Base-by-base conservation (phyloP, 2,329 filamentous ascomycete species). In the Volutella citrinella region DNA sequence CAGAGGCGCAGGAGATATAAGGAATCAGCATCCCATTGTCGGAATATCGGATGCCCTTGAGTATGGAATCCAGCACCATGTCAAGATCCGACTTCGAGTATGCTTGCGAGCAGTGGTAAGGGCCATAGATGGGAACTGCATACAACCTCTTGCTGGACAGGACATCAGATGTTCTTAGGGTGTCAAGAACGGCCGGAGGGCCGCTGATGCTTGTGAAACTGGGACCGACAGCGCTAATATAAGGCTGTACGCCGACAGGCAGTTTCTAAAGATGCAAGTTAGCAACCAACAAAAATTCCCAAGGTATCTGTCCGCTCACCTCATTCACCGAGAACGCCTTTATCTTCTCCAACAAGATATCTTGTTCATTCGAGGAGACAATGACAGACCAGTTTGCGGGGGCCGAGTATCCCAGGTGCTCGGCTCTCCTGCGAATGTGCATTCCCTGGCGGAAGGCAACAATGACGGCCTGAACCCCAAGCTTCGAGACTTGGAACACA, bases 191-290 rank as follows among this genome's bases (percentile, higher is more conserved):
- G 4, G 13, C 16, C 7, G 53, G 53, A 2, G 46, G 45, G 1
- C 52, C 53, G 15, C 52, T 55, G 18, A 56, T 31, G 6, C 51
- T 54, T 12, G 44, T 17, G 27, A 36, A 40, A 11, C 33, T 44
- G 8, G 43, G 49, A 6, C 44, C 40, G 9, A 40, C 40, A 1
- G 53, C 52, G n/a, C 51, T 55, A 23, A 55, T 47, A 30, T 51
- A 56, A 1, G 45, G 45, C 6, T 26, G 16, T 26, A 35, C 45
- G 19, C 26, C 12, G 15, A 28, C n/a, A n/a, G n/a, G n/a, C n/a
- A n/a, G n/a, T n/a, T n/a, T n/a, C n/a, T n/a, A n/a, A n/a, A n/a
- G n/a, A n/a, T n/a, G n/a, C n/a, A n/a, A n/a, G n/a, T n/a, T n/a
- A n/a, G n/a, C 9, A 30, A 26, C 12, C 4, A 2, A 3, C 16